Percentiles rank a stretch among this genome's conserved stretches.
Evolutionary conservation across 2,329 filamentous ascomycete genomes (phyloP).

Genomic region (Talaromyces piceae): DNA sequence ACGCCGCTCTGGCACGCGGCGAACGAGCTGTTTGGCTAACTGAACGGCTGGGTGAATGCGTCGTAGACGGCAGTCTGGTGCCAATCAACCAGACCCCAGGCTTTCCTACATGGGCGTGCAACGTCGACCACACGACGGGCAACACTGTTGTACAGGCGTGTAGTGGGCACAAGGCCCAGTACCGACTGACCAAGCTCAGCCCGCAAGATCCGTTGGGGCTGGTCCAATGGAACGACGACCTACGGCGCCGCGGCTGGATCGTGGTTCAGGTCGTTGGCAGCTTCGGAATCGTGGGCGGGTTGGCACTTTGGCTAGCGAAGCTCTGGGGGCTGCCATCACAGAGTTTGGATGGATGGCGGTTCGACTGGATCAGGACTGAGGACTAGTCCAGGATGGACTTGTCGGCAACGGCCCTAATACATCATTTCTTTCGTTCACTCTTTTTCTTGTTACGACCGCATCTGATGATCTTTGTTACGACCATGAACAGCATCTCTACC

Average conservation of each 20-base stretch:
- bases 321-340: constrained; percentile 21
- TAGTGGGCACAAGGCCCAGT: constrained; percentile 22
- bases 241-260: constrained; percentile 59
- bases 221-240: constrained; percentile 58
- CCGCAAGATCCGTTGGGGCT: constrained; percentile 74
- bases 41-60: constrained; percentile 58
- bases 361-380: constrained; percentile 8
- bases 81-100: constrained; percentile 38
- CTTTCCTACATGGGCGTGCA: constrained; percentile 19
- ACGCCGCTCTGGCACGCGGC: constrained; percentile 53
- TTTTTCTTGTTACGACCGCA: not conserved
- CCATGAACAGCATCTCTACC: not conserved
- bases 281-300: constrained; percentile 64
- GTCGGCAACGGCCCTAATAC: not conserved
- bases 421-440: not conserved
- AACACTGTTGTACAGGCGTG: constrained; percentile 19
- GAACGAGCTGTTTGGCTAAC: constrained; percentile 65
- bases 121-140: constrained; percentile 19
- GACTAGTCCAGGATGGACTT: too few relatives aligned
- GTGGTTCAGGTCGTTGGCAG: constrained; percentile 68
- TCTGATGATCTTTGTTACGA: not conserved
- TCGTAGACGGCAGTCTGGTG: constrained; percentile 57
- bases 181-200: constrained; percentile 33
- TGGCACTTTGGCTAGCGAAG: constrained; percentile 56
- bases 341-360: constrained; percentile 10